Evolutionary conservation across 192 early-diverging fungal species (phyloP), one percentile per base, ranked within the genome.

Genomic region (Gryganskiella cystojenkinii): DNA sequence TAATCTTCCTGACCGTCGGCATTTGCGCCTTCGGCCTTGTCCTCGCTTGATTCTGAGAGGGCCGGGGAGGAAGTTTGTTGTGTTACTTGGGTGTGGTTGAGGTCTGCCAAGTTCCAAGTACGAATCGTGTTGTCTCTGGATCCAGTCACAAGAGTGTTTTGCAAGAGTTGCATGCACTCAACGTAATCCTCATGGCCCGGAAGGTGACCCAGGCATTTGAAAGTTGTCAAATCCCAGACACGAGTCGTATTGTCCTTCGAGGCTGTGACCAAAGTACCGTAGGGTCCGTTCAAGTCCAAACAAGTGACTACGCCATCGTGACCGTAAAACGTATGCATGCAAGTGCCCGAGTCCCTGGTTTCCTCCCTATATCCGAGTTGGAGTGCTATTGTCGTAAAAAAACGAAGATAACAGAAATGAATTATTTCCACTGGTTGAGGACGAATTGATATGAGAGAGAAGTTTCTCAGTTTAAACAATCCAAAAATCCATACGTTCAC

Each of bases 221-320:
- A 75, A 31, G 76, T 83, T 20, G 85, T 57, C 30, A 92, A 69
- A 53, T 92, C 89, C 91, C 92, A 94, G 62, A 90, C 82, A 8
- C 90, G 87, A 20, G 89, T 85, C 25, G 90, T 90, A 33, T 86
- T 88, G 76, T 94, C 92, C 27, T 87, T 71, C 6, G 91, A 90
- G 14, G 90, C 86, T 0, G 92, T 89, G 0, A 91, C 87, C 9
- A 92, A 42, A 5, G 82, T 82, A 3, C 86, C 90, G 24, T 82
- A 50, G 9, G 70, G 71, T n/a, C 82, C 80, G 49, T 91, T 86
- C 68, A 89, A 81, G 61, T 88, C 89, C 9, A 94, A 28, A 10
- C 81, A 84, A 0, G 89, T 85, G 15, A 92, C 81, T 0, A 79
- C 75, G 13, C 86, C 87, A 45, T 89, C 85, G 53, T 93, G 92